Percentiles rank a stretch among this genome's conserved stretches.
Evolutionary conservation across 2,329 filamentous ascomycete species (phyloP).

Genomic region (Colletotrichum caudatum): DNA sequence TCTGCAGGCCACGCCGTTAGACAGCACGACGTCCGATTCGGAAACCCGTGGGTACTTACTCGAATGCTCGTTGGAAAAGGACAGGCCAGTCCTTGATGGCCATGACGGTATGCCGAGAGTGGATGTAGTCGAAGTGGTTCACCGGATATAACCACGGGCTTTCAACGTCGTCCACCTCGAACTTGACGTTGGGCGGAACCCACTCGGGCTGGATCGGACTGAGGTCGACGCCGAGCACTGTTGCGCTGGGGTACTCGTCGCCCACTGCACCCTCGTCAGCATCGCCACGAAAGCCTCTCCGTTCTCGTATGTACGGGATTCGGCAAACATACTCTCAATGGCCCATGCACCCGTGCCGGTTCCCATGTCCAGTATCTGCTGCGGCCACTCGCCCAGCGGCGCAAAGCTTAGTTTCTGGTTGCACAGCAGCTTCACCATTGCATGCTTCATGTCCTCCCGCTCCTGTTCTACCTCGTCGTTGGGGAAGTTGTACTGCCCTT

Average conservation of each 20-base stretch:
- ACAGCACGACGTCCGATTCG: not conserved
- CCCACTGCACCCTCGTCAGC: conserved; percentile 35
- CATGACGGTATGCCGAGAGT: conserved; percentile 68
- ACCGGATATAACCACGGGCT: conserved; percentile 65
- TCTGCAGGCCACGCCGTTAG: conserved; percentile 46
- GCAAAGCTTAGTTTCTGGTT: conserved; percentile 64
- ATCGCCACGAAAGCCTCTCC: conserved; percentile 21
- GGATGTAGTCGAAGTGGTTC: conserved; percentile 71
- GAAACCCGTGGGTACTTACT: conserved; percentile 52
- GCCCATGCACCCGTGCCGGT: conserved; percentile 72
- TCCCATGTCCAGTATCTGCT: conserved; percentile 67
- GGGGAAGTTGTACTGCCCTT: conserved; percentile 68
- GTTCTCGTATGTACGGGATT: conserved; percentile 17
- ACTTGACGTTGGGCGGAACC: conserved; percentile 67
- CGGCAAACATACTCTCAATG: conserved; percentile 60
- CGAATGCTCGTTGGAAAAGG: conserved; percentile 59
- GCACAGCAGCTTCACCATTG: conserved; percentile 62
- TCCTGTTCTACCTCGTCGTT: conserved; percentile 72
- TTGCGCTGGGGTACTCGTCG: conserved; percentile 55
- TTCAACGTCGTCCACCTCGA: conserved; percentile 70
- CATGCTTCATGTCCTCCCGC: conserved; percentile 68
- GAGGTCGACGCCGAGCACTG: conserved; percentile 64
- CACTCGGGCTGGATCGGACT: conserved; percentile 69
- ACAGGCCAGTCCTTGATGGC: conserved; percentile 67
- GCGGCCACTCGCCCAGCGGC: conserved; percentile 60